These are phyloP conservation scores for Saccharomycopsis lassenensis DNA, from an alignment of 805 yeast genomes.

Conservation along the genomic window DNA sequence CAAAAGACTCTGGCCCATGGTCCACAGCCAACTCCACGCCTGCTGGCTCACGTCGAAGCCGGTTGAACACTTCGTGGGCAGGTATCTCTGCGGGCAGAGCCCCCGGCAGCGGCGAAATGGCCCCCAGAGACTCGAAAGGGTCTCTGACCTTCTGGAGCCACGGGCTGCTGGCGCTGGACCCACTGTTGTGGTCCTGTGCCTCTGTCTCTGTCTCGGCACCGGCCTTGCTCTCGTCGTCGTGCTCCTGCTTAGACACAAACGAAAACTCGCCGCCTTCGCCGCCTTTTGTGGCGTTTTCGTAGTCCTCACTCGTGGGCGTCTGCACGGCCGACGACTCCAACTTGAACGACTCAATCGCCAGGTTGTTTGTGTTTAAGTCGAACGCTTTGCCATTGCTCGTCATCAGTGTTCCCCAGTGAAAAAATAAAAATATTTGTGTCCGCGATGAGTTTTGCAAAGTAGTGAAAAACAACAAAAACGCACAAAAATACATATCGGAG, in stretches of 20 bases:
- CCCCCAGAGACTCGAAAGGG: constrained; percentile 27
- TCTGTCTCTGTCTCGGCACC: constrained; percentile 26
- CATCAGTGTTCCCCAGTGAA: too few relatives aligned
- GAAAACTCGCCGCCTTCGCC: not conserved
- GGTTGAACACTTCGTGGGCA: constrained; percentile 11
- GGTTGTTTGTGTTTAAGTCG: too few relatives aligned
- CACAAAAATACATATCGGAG: too few relatives aligned
- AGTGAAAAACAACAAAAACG: too few relatives aligned
- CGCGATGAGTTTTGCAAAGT: too few relatives aligned
- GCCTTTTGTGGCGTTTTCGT: constrained; percentile 3
- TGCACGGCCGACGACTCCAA: not conserved
- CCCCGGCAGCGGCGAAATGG: constrained; percentile 16
- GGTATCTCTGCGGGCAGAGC: constrained; percentile 9
- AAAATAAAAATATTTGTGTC: too few relatives aligned
- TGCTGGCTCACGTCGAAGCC: constrained; percentile 5
- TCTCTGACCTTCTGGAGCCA: constrained; percentile 25
- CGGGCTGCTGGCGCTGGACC: constrained; percentile 13
- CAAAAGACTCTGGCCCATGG: not conserved
- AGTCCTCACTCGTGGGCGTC: constrained; percentile 4
- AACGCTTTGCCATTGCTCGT: too few relatives aligned
- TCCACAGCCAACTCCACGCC: not conserved
- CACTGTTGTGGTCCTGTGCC: not conserved
- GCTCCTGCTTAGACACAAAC: constrained; percentile 27
- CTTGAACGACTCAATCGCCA: too few relatives aligned
- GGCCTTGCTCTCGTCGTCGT: constrained; percentile 35